Evolutionary conservation across 2,329 filamentous ascomycete species (phyloP).

Genomic region (Scedosporium apiospermum): DNA sequence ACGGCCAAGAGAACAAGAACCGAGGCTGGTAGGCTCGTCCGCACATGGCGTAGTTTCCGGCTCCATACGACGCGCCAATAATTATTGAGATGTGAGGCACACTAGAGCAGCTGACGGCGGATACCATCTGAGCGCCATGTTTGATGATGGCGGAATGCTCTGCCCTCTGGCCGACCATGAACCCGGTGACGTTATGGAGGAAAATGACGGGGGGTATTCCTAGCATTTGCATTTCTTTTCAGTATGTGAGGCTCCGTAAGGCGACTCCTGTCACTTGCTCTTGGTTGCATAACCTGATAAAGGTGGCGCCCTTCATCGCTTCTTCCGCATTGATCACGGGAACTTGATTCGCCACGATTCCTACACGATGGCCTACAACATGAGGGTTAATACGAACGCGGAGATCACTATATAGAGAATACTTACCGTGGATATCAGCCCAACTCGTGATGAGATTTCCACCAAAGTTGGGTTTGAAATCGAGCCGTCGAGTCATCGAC

Average conservation of each 20-base stretch:
- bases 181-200: slow-evolving; percentile 36
- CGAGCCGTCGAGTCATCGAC: slow-evolving; percentile 27
- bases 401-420: too few species aligned
- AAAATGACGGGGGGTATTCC: slow-evolving; percentile 30
- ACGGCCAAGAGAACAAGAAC: slow-evolving; percentile 25
- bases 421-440: slow-evolving; percentile 25
- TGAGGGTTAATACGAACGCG: too few species aligned
- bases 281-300: slow-evolving; percentile 33
- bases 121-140: slow-evolving; percentile 32
- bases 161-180: slow-evolving; percentile 35
- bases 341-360: slow-evolving; percentile 30
- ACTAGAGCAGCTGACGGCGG: slow-evolving; percentile 30
- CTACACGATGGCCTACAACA: slow-evolving; percentile 21
- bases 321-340: slow-evolving; percentile 29
- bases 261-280: too few species aligned
- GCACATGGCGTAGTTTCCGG: slow-evolving; percentile 37
- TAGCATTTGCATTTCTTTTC: slow-evolving; percentile 4
- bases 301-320: slow-evolving; percentile 29
- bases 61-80: slow-evolving; percentile 32
- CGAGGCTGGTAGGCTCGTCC: slow-evolving; percentile 29
- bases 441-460: slow-evolving; percentile 25
- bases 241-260: too few species aligned
- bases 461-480: slow-evolving; percentile 31
- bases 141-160: slow-evolving; percentile 34
- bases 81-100: slow-evolving; percentile 35